phyloP scores from a whole-genome alignment of 2,329 filamentous ascomycete genomes.

The Colletotrichum plurivorum region DNA sequence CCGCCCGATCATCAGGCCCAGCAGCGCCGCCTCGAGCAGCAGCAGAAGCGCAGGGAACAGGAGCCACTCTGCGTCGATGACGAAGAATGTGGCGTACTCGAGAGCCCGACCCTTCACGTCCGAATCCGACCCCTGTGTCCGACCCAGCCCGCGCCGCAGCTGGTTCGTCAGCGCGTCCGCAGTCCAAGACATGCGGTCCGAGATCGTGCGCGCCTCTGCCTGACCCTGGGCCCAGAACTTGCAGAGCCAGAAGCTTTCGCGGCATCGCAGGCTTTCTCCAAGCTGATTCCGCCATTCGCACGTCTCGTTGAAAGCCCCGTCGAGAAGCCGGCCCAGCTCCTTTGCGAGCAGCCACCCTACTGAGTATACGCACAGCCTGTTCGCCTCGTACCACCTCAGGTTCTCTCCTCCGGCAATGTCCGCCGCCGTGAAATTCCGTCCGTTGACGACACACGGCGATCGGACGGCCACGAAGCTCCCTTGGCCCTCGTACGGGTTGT shows the following conservation, averaged over 20 bases:
- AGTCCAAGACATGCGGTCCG: background rate
- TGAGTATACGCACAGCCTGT: background rate
- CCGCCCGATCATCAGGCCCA: background rate
- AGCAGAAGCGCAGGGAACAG: background rate
- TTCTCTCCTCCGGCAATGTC: background rate
- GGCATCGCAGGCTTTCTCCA: background rate
- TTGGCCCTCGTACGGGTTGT: background rate
- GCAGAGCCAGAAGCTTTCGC: background rate
- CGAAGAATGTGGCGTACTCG: background rate
- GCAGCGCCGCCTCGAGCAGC: background rate
- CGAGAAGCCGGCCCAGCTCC: background rate
- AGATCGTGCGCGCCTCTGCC: background rate
- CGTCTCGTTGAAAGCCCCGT: background rate
- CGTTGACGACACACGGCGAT: background rate
- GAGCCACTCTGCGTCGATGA: background rate
- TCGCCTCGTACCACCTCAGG: background rate
- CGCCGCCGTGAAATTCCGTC: background rate
- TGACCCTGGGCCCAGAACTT: background rate
- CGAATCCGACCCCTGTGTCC: background rate
- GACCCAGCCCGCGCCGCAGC: background rate
- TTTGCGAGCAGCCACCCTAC: background rate
- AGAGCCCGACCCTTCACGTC: background rate
- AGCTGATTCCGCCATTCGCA: background rate
- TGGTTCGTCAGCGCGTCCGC: background rate
- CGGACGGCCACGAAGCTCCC: background rate